These are phyloP conservation scores for Yamadazyma nakazawae DNA, from an alignment of 805 yeast species.

Conservation along the genomic window DNA sequence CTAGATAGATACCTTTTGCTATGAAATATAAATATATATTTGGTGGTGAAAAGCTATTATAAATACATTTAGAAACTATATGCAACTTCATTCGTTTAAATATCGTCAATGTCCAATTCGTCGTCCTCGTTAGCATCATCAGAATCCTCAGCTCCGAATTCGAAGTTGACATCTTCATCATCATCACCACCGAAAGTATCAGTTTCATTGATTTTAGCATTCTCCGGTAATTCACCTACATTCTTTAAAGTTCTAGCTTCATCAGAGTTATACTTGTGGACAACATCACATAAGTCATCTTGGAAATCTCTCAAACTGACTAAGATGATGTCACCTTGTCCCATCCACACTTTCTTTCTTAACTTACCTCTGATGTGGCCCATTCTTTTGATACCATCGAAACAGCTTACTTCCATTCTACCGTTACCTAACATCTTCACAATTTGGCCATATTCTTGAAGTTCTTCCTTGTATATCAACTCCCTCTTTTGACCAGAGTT, in stretches of 20 bases:
- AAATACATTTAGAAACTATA: slow-evolving; percentile 6
- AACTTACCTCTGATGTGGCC: slow-evolving; percentile 98
- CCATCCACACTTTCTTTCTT: slow-evolving; percentile 99
- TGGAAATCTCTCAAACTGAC: slow-evolving; percentile 98
- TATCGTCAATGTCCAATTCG: slow-evolving; percentile 89
- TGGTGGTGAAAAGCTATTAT: slow-evolving; percentile 3
- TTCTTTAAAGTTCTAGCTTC: slow-evolving; percentile 96
- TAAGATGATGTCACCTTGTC: slow-evolving; percentile 95
- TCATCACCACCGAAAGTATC: slow-evolving; percentile 96
- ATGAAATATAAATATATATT: slow-evolving; percentile 3
- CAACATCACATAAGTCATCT: slow-evolving; percentile 97
- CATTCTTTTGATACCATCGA: slow-evolving; percentile 90
- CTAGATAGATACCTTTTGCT: neutral
- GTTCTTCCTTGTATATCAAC: slow-evolving; percentile 85
- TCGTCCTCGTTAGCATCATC: slow-evolving; percentile 71
- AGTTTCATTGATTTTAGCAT: slow-evolving; percentile 95
- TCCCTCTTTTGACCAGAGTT: slow-evolving; percentile 91
- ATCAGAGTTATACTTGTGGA: slow-evolving; percentile 93
- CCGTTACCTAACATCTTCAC: slow-evolving; percentile 98
- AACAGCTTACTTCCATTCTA: slow-evolving; percentile 91
- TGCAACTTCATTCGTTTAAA: slow-evolving; percentile 42
- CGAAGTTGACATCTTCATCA: slow-evolving; percentile 96
- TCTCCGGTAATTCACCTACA: slow-evolving; percentile 96
- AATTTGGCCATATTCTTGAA: slow-evolving; percentile 98
- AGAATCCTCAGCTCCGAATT: slow-evolving; percentile 90